phyloP scores from a whole-genome alignment of 495 filamentous ascomycete genomes.

The Hypomontagnella submonticulosa region DNA sequence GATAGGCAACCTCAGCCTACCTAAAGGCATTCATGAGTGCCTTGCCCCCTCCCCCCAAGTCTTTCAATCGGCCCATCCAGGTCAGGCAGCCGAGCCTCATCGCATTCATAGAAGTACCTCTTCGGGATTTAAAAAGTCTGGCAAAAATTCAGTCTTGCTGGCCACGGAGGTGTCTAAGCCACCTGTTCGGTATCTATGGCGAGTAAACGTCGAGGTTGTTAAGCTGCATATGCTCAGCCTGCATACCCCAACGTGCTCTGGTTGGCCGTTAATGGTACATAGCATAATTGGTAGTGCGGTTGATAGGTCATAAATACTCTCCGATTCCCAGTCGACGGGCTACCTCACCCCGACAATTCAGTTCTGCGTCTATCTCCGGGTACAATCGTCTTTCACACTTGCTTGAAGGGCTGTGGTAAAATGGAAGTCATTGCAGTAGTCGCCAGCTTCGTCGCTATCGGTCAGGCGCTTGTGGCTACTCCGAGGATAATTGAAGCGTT shows the following conservation, averaged over 20 bases:
- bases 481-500: conserved; percentile 35
- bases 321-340: background rate
- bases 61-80: too few species aligned
- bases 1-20: too few species aligned
- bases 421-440: conserved; percentile 35
- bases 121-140: too few species aligned
- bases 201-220: background rate
- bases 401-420: background rate
- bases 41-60: background rate
- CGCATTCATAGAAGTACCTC: too few species aligned
- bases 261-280: conserved; percentile 9
- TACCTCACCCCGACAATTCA: background rate
- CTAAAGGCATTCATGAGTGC: background rate
- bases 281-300: background rate
- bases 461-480: conserved; percentile 30
- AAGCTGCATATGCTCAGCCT: background rate
- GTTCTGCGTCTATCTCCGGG: background rate
- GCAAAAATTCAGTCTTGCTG: too few species aligned
- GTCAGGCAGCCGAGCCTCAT: too few species aligned
- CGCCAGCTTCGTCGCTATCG: conserved; percentile 42
- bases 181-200: background rate
- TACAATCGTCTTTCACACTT: background rate
- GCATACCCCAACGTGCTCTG: conserved; percentile 11
- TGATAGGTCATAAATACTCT: background rate
- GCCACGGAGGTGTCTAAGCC: background rate